phyloP scores from a whole-genome alignment of 768 basidiomycete species.

The Jaapia argillacea region DNA sequence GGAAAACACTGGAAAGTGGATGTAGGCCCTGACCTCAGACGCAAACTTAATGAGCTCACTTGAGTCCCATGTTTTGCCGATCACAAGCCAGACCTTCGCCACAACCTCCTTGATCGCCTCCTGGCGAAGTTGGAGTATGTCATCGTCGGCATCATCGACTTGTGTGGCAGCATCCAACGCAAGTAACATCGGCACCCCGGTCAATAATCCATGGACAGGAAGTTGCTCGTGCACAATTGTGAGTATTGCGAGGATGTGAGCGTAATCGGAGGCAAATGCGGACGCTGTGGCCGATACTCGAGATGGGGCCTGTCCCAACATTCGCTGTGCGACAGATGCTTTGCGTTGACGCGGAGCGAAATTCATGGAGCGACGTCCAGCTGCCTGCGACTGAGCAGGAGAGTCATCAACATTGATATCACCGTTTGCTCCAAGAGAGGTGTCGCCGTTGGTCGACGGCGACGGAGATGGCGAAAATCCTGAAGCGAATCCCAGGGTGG shows the following conservation, averaged over 20 bases:
- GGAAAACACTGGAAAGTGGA: too few relatives aligned
- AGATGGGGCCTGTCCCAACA: slow-evolving; percentile 39
- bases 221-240: slow-evolving; percentile 56
- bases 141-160: slow-evolving; percentile 29
- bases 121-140: slow-evolving; percentile 30
- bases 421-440: slow-evolving; percentile 22
- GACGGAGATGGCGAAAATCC: slow-evolving; percentile 26
- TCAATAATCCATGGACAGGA: slow-evolving; percentile 67
- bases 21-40: too few relatives aligned
- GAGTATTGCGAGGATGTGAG: slow-evolving; percentile 59
- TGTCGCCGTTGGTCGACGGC: slow-evolving; percentile 30
- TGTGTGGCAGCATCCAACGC: slow-evolving; percentile 50
- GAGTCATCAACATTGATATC: slow-evolving; percentile 10
- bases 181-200: slow-evolving; percentile 81
- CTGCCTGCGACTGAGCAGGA: slow-evolving; percentile 16
- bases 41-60: slow-evolving; percentile 40
- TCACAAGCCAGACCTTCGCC: slow-evolving; percentile 50
- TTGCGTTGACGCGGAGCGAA: slow-evolving; percentile 45
- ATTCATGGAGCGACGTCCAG: slow-evolving; percentile 37
- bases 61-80: slow-evolving; percentile 67
- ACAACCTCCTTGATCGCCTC: slow-evolving; percentile 54
- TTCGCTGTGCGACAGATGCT: slow-evolving; percentile 38
- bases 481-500: slow-evolving; percentile 41
- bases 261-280: slow-evolving; percentile 68
- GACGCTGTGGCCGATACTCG: slow-evolving; percentile 30